Conservation (phyloP, 2,329 filamentous ascomycete genomes). For the Apiospora hydei region DNA sequence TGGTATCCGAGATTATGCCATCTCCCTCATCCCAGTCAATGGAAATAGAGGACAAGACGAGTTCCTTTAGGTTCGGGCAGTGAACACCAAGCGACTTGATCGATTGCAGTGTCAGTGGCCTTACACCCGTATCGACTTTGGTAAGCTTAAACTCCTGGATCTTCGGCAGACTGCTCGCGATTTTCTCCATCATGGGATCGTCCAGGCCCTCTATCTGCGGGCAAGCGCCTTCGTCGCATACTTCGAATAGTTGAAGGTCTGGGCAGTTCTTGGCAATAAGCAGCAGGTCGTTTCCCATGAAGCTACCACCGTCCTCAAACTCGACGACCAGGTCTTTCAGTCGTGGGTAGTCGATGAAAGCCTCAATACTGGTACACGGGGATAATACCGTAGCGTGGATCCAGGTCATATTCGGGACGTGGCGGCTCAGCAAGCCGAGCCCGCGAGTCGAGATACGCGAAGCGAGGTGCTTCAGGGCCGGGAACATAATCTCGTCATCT, state of each 20-base stretch:
- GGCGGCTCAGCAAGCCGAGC: neutral
- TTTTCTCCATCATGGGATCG: conserved; percentile 14
- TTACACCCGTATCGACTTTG: neutral
- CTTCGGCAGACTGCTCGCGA: neutral
- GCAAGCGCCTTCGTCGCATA: neutral
- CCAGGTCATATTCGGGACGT: neutral
- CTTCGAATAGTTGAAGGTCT: neutral
- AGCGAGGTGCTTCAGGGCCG: neutral
- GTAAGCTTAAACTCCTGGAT: neutral
- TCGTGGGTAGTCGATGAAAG: neutral
- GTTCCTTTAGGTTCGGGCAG: neutral
- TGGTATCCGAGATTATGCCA: neutral
- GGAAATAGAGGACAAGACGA: neutral
- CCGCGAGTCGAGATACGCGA: neutral
- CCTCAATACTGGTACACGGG: neutral
- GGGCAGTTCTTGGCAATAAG: conserved; percentile 9
- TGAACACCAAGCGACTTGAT: conserved; percentile 17
- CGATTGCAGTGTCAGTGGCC: neutral
- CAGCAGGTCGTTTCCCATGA: neutral
- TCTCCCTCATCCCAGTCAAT: conserved; percentile 3
- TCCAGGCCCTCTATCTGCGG: neutral
- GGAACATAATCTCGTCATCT: neutral
- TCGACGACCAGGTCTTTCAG: neutral
- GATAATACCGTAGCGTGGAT: neutral
- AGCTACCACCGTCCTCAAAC: neutral